Conservation (phyloP, 768 basidiomycete species). For the Lactarius tabidus region DNA sequence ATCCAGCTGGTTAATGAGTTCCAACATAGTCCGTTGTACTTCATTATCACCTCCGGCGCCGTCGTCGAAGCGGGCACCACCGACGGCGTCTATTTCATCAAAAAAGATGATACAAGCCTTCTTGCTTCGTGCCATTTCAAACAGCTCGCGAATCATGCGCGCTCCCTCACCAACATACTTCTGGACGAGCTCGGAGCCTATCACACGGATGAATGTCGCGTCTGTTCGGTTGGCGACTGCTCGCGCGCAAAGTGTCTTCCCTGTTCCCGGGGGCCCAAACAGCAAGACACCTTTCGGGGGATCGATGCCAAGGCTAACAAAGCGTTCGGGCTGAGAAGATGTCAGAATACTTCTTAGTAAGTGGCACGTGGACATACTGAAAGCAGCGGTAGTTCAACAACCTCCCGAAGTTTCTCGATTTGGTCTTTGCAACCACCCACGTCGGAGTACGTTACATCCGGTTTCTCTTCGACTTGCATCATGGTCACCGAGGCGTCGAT, state of each 20-base stretch:
- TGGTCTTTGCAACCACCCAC: slow-evolving; percentile 99
- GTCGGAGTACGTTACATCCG: slow-evolving; percentile 96
- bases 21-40: slow-evolving; percentile 98
- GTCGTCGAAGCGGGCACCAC: slow-evolving; percentile 96
- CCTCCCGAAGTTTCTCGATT: slow-evolving; percentile 97
- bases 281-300: slow-evolving; percentile 97
- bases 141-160: slow-evolving; percentile 96
- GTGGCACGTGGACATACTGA: slow-evolving; percentile 53
- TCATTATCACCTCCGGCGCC: slow-evolving; percentile 99
- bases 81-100: slow-evolving; percentile 97
- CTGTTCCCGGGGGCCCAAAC: slow-evolving; percentile 96
- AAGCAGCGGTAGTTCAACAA: slow-evolving; percentile 93
- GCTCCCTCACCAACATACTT: slow-evolving; percentile 99
- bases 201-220: slow-evolving; percentile 98
- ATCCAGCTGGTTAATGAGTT: slow-evolving; percentile 97
- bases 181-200: slow-evolving; percentile 98
- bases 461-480: slow-evolving; percentile 99
- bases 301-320: slow-evolving; percentile 97
- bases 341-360: neutral
- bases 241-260: slow-evolving; percentile 96
- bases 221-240: slow-evolving; percentile 98
- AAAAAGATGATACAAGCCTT: slow-evolving; percentile 99
- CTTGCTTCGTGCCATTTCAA: slow-evolving; percentile 98
- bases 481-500: slow-evolving; percentile 99
- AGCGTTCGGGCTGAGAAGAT: slow-evolving; percentile 85